Evolutionary conservation across 768 basidiomycete genomes (phyloP).

Genomic region (Lactarius sanguifluus): DNA sequence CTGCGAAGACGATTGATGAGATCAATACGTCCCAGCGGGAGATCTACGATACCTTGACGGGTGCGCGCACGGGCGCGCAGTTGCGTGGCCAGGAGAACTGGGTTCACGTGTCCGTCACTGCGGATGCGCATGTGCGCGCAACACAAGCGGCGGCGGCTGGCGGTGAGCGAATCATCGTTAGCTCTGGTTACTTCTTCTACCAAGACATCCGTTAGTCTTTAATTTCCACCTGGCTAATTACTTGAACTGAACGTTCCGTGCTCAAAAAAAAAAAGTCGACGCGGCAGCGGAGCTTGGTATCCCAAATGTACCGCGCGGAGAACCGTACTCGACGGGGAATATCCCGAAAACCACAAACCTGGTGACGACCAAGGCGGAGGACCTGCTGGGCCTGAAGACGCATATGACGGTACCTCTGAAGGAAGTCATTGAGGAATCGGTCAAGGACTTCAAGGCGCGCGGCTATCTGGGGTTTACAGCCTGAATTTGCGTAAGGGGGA

Average conservation of each 20-base stretch:
- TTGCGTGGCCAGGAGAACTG: conserved; percentile 7
- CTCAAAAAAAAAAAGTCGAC: conserved; percentile 1
- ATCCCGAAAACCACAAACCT: not conserved
- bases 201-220: conserved; percentile 17
- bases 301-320: conserved; percentile 15
- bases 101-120: conserved; percentile 10
- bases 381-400: conserved; percentile 14
- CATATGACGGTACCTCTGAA: conserved; percentile 4
- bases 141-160: conserved; percentile 4
- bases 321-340: conserved; percentile 12
- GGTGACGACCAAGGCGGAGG: conserved; percentile 10
- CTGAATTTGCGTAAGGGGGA: not conserved
- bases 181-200: conserved; percentile 12
- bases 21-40: conserved; percentile 25
- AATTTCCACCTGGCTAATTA: not conserved
- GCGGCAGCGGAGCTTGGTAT: conserved; percentile 16
- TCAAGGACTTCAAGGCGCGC: conserved; percentile 17
- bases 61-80: conserved; percentile 4
- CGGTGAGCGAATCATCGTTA: conserved; percentile 22
- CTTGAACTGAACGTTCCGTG: not conserved
- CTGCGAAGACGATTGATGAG: conserved; percentile 18
- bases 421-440: conserved; percentile 14
- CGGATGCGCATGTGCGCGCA: conserved; percentile 22
- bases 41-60: conserved; percentile 18
- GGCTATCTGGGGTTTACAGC: conserved; percentile 17